phyloP scores from a whole-genome alignment of 441 rosid genomes.

The Euphorbia celastroides region DNA sequence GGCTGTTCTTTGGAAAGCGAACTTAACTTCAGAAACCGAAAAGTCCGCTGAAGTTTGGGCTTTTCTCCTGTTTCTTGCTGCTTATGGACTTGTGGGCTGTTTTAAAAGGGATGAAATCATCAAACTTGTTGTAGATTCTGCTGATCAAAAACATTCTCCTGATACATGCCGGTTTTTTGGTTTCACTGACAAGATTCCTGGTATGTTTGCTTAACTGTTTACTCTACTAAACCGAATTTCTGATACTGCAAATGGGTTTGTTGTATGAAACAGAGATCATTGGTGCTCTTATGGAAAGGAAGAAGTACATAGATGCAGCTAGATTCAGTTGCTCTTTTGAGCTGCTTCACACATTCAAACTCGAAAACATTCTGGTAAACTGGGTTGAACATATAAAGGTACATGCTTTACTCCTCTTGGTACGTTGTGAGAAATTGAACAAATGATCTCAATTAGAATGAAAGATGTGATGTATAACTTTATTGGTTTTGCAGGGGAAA shows the following conservation, averaged over 20 bases:
- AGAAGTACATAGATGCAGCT: constrained; percentile 23
- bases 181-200: constrained; percentile 19
- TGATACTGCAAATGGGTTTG: too few species aligned
- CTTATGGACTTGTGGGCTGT: constrained; percentile 24
- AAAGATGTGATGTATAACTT: background rate
- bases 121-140: constrained; percentile 16
- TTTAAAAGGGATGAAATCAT: constrained; percentile 25
- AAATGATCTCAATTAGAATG: background rate
- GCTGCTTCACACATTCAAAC: constrained; percentile 15
- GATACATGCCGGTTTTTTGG: constrained; percentile 29
- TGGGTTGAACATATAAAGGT: constrained; percentile 1
- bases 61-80: constrained; percentile 33
- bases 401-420: background rate
- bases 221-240: too few species aligned
- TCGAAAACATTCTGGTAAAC: background rate
- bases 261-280: constrained; percentile 16
- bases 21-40: constrained; percentile 17
- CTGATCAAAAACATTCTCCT: constrained; percentile 26
- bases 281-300: constrained; percentile 11
- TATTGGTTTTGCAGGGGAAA: constrained; percentile 23
- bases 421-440: background rate
- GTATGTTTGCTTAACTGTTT: constrained; percentile 19
- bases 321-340: constrained; percentile 23
- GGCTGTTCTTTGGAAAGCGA: constrained; percentile 33
- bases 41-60: constrained; percentile 25